Evolutionary conservation across 345 rosid species (phyloP), one percentile per base, ranked within the genome.

Genomic region (Populus simonii): DNA sequence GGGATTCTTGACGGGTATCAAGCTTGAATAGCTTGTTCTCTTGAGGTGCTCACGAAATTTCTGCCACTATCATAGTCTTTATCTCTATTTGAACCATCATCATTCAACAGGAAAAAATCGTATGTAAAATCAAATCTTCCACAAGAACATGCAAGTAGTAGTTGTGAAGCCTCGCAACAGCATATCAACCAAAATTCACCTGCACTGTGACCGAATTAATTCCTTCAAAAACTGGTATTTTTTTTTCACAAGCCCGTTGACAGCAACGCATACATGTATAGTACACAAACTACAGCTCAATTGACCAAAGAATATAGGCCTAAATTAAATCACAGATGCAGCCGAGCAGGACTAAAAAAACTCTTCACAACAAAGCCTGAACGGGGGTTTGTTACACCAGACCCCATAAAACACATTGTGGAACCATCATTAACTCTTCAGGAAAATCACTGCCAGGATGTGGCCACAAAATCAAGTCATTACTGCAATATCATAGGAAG

Each of bases 281-380:
- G 33, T 62, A 67, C 12, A n/a, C 22, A 39, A 29, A 11, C 74
- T 68, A 66, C 72, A 71, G 62, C 75, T 74, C 68, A 20, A 67
- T 51, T 63, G 72, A 66, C 55, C 20, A 47, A 47, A 59, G 43
- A 66, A 55, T 68, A 73, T 23, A 57, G 4, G 70, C 71, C 74
- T 78, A 70, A 45, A 69, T 68, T 68, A 33, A 33, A 23, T 43
- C 51, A 55, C 71, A 73, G 20, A 81, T 65, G 74, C 79, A 70
- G 76, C 62, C 20, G 29, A 76, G 70, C 66, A 47, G 47, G 80
- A 72, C 71, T 20, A n/a, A 10, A 5, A 23, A 22, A 38, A 63
- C 73, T 18, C 38, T 69, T 68, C 55, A 49, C 71, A 59, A 33
- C 71, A 36, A 79, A 23, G 74, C 71, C 73, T 71, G 18, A 25